Evolutionary conservation across 371 early-diverging fungal species (phyloP).

Genomic region (Sporodiniella umbellata): DNA sequence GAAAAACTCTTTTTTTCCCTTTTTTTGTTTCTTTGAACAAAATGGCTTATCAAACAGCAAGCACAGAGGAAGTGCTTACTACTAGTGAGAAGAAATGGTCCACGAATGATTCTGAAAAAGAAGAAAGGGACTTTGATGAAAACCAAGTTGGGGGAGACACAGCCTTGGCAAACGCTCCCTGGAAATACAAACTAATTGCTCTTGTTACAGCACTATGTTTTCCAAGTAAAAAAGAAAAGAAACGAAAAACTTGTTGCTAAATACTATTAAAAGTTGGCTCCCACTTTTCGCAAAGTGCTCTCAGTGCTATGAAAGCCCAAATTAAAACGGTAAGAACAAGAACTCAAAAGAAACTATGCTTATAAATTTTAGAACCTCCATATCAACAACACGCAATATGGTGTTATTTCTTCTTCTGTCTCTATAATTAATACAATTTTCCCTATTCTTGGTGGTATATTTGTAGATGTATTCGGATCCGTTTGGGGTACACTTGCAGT

Average conservation of each 20-base stretch:
- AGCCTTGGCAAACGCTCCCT: slow-evolving; percentile 33
- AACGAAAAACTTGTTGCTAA: not conserved
- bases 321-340: slow-evolving; percentile 68
- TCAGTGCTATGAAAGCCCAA: slow-evolving; percentile 65
- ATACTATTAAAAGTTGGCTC: slow-evolving; percentile 51
- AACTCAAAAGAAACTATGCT: too few relatives aligned
- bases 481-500: slow-evolving; percentile 56
- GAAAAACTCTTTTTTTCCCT: too few relatives aligned
- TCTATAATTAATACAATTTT: slow-evolving; percentile 66
- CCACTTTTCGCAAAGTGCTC: slow-evolving; percentile 70
- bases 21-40: too few relatives aligned
- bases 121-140: not conserved
- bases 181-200: slow-evolving; percentile 38
- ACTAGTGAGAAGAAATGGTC: too few relatives aligned
- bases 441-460: slow-evolving; percentile 65
- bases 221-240: slow-evolving; percentile 21
- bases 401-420: slow-evolving; percentile 66
- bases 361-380: slow-evolving; percentile 24
- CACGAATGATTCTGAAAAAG: not conserved
- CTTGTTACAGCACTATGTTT: slow-evolving; percentile 33
- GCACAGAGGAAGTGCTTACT: too few relatives aligned
- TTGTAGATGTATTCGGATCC: slow-evolving; percentile 69
- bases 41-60: too few relatives aligned
- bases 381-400: slow-evolving; percentile 67
- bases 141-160: slow-evolving; percentile 21